phyloP scores from a whole-genome alignment of 176 grass and related monocot species.

The Oryza punctata region DNA sequence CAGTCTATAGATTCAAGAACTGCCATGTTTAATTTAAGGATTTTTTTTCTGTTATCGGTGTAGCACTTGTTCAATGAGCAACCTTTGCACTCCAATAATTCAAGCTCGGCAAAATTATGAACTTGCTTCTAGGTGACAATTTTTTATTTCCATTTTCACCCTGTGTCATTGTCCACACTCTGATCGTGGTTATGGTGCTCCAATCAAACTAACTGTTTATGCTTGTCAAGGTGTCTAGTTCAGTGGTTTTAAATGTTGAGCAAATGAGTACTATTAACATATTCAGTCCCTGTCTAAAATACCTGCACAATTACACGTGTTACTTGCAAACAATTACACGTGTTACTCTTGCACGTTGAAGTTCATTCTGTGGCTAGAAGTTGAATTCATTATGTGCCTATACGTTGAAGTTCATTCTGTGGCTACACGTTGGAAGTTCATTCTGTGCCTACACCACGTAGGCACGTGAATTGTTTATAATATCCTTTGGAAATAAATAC shows the following conservation, averaged over 20 bases:
- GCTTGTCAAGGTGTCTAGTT: not conserved
- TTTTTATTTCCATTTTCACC: not conserved
- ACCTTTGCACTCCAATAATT: constrained; percentile 47
- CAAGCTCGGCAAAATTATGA: constrained; percentile 35
- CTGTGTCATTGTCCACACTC: not conserved
- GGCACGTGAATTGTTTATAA: not conserved
- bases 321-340: no score
- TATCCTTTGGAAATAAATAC: not conserved
- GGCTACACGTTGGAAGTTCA: not conserved
- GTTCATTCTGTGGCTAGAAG: not conserved
- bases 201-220: not conserved
- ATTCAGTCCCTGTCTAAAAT: no score
- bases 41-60: constrained; percentile 19
- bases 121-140: constrained; percentile 1
- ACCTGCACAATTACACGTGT: no score
- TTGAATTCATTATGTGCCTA: not conserved
- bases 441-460: not conserved
- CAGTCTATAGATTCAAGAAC: constrained; percentile 50
- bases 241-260: not conserved
- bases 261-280: no score
- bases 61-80: constrained; percentile 45
- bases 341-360: not conserved
- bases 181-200: not conserved
- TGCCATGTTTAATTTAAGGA: constrained; percentile 30
- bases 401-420: not conserved